A percentile compares a stretch with the other conserved stretches of the same genome.
phyloP scores from a whole-genome alignment of 2,329 filamentous ascomycete genomes.

The Zalaria sp. region DNA sequence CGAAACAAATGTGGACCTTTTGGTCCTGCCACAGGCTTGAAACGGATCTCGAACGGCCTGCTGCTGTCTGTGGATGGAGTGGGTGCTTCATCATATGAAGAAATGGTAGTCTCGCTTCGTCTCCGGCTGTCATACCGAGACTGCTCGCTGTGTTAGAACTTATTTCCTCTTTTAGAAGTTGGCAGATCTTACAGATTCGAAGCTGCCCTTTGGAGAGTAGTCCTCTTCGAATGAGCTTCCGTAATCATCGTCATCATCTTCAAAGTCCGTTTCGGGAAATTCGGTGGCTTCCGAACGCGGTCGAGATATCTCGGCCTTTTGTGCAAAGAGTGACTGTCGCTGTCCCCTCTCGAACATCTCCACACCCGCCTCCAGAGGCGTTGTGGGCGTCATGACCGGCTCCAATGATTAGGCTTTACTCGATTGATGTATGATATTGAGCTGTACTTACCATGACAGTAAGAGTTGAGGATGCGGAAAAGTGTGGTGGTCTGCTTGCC shows the following conservation, averaged over 20 bases:
- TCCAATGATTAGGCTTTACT: slow-evolving; percentile 10
- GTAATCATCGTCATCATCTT: slow-evolving; percentile 46
- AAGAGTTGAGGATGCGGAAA: too few relatives aligned
- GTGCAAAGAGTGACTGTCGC: slow-evolving; percentile 45
- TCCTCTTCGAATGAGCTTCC: slow-evolving; percentile 19
- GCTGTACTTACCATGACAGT: not conserved
- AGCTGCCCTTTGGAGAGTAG: slow-evolving; percentile 51
- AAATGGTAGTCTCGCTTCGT: slow-evolving; percentile 72
- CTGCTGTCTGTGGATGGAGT: slow-evolving; percentile 53
- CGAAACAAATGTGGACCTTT: slow-evolving; percentile 78
- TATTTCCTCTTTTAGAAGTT: too few relatives aligned
- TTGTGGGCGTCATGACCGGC: slow-evolving; percentile 31
- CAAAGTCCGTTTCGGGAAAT: slow-evolving; percentile 63
- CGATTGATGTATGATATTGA: too few relatives aligned
- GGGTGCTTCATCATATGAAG: slow-evolving; percentile 69
- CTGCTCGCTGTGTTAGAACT: too few relatives aligned
- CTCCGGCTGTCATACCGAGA: slow-evolving; percentile 37
- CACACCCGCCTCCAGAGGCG: slow-evolving; percentile 26
- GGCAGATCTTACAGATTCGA: slow-evolving; percentile 50
- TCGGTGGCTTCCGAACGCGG: slow-evolving; percentile 62
- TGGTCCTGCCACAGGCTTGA: slow-evolving; percentile 62
- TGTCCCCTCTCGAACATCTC: slow-evolving; percentile 36
- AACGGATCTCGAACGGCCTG: slow-evolving; percentile 48
- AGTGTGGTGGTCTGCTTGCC: not conserved
- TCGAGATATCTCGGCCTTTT: slow-evolving; percentile 21